Conservation (phyloP, 2,329 filamentous ascomycete species). For the Orbilia brochopaga region DNA sequence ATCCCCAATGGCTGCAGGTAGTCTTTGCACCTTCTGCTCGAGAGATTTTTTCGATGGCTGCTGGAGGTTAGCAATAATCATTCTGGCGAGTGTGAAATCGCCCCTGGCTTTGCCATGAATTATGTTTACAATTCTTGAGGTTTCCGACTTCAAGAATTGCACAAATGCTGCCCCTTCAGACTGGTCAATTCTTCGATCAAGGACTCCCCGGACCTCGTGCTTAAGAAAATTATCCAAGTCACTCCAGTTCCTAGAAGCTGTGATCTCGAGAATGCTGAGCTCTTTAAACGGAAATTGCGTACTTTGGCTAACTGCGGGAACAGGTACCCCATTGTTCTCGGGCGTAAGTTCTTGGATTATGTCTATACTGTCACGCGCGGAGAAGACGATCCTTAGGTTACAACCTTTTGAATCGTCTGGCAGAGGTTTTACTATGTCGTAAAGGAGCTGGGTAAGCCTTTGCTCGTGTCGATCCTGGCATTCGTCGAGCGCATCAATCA, state of each 20-base stretch:
- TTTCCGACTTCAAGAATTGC: slow-evolving; percentile 20
- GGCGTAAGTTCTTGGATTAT: slow-evolving; percentile 2
- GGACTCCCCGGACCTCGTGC: slow-evolving; percentile 15
- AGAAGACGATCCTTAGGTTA: slow-evolving; percentile 26
- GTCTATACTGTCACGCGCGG: slow-evolving; percentile 26
- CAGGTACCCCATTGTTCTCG: background rate
- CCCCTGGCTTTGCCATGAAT: slow-evolving; percentile 31
- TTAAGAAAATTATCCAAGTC: slow-evolving; percentile 16
- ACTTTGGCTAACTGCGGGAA: background rate
- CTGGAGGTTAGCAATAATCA: slow-evolving; percentile 37
- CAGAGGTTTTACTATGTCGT: background rate
- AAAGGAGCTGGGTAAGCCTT: slow-evolving; percentile 1
- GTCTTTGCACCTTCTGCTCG: slow-evolving; percentile 18
- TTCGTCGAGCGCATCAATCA: slow-evolving; percentile 37
- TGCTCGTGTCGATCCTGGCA: slow-evolving; percentile 25
- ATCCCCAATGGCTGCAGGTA: slow-evolving; percentile 32
- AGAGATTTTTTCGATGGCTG: slow-evolving; percentile 28
- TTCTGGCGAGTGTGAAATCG: slow-evolving; percentile 29
- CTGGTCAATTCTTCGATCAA: slow-evolving; percentile 14
- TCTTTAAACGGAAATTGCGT: background rate
- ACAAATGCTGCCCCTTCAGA: background rate
- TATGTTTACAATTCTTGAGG: slow-evolving; percentile 12
- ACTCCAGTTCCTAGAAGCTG: slow-evolving; percentile 16
- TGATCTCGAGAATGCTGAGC: slow-evolving; percentile 24
- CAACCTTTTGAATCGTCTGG: background rate